Base-by-base conservation (phyloP, 768 basidiomycete genomes). In the Russula vinacea region DNA sequence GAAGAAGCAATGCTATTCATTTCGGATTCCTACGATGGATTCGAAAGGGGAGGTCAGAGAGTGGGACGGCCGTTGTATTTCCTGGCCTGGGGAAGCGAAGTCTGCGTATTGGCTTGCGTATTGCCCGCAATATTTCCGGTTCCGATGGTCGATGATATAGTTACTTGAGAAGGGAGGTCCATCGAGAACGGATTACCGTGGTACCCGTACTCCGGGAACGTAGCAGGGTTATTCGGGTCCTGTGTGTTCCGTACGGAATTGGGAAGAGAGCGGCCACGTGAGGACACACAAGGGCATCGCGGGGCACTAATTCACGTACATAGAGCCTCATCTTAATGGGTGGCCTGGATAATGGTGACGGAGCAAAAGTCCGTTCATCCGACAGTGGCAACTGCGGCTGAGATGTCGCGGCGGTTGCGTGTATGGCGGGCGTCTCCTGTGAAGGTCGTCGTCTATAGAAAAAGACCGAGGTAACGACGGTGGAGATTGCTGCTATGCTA, bases 181-280 rank as follows among this genome's bases (percentile, higher is more conserved):
- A 17, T 10, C n/a, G 45, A n/a, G 24, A 9, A 29, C 16, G 3
- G 17, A 53, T 2, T 10, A 9, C 19, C 33, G 35, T 53, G n/a
- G 32, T 53, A 11, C 52, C 9, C 7, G 19, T n/a, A 42, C 17
- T 7, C 29, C 16, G 51, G 52, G n/a, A 24, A 35, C 52, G 33
- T 53, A n/a, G 29, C n/a, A n/a, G 52, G 52, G 11, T 53, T 32
- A 53, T 35, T 53, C 5, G 52, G 52, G 33, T 53, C 52, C 52
- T 53, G 52, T 0, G 10, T 32, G 35, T 6, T 11, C 10, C 8
- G n/a, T 3, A 10, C 29, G 29, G 29, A 29, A 29, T 29, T 29
- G 7, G 44, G 9, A 44, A n/a, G 9, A 47, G n/a, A 47, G 19
- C 1, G 19, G 40, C 13, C 16, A 29, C 26, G 16, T 50, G 16